A percentile compares a stretch with the other conserved stretches of the same genome.
These are phyloP conservation scores for Ajuga chamaepitys DNA, from an alignment of 257 asterid species.

Conservation along the genomic window DNA sequence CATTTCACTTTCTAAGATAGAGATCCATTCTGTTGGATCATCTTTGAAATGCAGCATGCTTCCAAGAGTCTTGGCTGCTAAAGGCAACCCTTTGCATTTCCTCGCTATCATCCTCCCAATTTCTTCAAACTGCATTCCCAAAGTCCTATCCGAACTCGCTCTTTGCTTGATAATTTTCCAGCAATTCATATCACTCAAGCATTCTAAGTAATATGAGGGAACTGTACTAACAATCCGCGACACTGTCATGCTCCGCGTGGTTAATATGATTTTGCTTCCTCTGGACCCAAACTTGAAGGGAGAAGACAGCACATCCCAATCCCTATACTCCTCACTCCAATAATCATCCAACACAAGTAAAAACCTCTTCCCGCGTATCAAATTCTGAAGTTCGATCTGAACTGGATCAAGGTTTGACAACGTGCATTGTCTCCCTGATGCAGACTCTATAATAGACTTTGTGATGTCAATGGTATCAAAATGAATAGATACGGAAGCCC, in stretches of 20 bases:
- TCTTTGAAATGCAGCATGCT: conserved; percentile 23
- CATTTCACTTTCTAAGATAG: conserved; percentile 21
- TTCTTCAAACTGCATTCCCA: conserved; percentile 4
- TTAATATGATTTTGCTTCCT: conserved; percentile 30
- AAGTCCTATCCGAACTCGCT: conserved; percentile 2
- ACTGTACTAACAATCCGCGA: conserved; percentile 23
- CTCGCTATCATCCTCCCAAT: conserved; percentile 23
- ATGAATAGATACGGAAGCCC: conserved; percentile 25
- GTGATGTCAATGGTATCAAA: conserved; percentile 23
- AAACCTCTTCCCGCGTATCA: conserved; percentile 18
- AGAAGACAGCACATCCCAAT: conserved; percentile 24
- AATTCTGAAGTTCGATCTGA: conserved; percentile 12
- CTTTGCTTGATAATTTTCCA: conserved; percentile 31
- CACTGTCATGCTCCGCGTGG: conserved; percentile 31
- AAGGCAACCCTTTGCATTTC: conserved; percentile 34
- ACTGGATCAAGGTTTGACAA: conserved; percentile 15
- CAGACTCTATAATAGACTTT: conserved; percentile 28
- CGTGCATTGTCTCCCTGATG: conserved; percentile 14
- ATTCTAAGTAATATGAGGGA: conserved; percentile 10
- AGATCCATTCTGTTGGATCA: conserved; percentile 19
- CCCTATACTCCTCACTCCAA: conserved; percentile 26
- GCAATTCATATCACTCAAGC: conserved; percentile 22
- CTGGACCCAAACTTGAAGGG: conserved; percentile 15
- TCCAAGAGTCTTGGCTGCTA: conserved; percentile 32
- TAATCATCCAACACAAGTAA: conserved; percentile 33